Evolutionary conservation across 768 basidiomycete species (phyloP), one percentile per base, ranked within the genome.

Genomic region (Amanita rubescens): DNA sequence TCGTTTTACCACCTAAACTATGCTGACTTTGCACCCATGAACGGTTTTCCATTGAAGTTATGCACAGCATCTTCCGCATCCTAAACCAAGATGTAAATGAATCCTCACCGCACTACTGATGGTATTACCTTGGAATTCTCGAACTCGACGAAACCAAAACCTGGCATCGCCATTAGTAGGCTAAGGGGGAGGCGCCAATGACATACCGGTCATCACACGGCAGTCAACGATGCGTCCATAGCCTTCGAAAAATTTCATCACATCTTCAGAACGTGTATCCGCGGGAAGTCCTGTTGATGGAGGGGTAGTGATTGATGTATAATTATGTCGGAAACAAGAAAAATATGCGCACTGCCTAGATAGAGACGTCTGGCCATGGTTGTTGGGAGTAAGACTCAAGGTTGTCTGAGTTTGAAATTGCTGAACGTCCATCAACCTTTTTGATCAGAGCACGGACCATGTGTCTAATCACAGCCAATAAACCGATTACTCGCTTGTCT

Each of bases 91-190:
- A 37, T 49, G 62, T 56, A 57, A 63, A 50, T 43, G 24, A 45
- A 47, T 24, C 7, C 55, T 3, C 10, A 42, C 14, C 20, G 41
- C 9, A 46, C 27, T 24, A 24, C 33, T 44, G 17, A 52, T 27
- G 47, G 4, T 56, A 69, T 50, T 65, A 82, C 93, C 72, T 87
- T 84, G 17, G 86, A 68, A 62, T 75, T 88, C 67, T 95, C 95
- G 63, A 96, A 98, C 69, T 98, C 95, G 60, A 97, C 84, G 67
- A 99, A 99, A 53, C 94, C 96, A 63, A 96, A 99, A 10, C 91
- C 91, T 91, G 56, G 38, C 32, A 54, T 54, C 53, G 54, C 5
- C 46, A 58, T 47, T 27, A 5, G 34, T 24, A 12, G 10, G 25
- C 32, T 9, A n/a, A 37, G 14, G 22, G 41, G 22, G 24, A 22